A percentile compares a stretch with the other conserved stretches of the same genome.
These are phyloP conservation scores for Dendrostoma leiphaemia DNA, from an alignment of 2,329 filamentous ascomycete species.

Conservation along the genomic window DNA sequence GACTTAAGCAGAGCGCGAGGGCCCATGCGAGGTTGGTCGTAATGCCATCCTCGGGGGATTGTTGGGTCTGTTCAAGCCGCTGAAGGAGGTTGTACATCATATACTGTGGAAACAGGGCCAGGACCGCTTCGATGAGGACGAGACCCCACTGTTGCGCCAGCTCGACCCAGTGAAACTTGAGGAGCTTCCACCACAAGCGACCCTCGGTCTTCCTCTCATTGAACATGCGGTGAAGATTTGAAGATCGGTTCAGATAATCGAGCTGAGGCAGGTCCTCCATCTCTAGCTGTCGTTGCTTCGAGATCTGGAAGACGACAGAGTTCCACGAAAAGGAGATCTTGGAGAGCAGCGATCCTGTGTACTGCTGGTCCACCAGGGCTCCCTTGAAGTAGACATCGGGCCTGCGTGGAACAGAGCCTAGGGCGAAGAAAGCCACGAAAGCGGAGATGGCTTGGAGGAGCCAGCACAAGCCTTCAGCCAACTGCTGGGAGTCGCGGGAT, in stretches of 20 bases:
- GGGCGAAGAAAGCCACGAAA: slow-evolving; percentile 23
- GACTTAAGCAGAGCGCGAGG: slow-evolving; percentile 27
- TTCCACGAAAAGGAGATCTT: slow-evolving; percentile 33
- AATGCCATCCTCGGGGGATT: slow-evolving; percentile 15
- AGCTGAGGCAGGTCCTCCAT: slow-evolving; percentile 31
- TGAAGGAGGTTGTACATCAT: slow-evolving; percentile 35
- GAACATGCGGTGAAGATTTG: slow-evolving; percentile 24
- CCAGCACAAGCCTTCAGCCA: slow-evolving; percentile 24
- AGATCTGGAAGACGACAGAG: slow-evolving; percentile 27
- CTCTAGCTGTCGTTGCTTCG: slow-evolving; percentile 29
- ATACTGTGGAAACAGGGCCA: slow-evolving; percentile 33
- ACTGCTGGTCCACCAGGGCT: slow-evolving; percentile 33
- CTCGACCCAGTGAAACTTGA: slow-evolving; percentile 26
- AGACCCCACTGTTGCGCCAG: slow-evolving; percentile 31
- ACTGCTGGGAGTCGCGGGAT: neutral
- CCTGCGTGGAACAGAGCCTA: slow-evolving; percentile 30
- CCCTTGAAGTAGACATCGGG: slow-evolving; percentile 31
- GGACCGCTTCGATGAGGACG: slow-evolving; percentile 28
- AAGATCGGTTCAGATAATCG: slow-evolving; percentile 28
- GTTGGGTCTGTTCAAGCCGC: slow-evolving; percentile 26
- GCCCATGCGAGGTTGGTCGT: slow-evolving; percentile 31
- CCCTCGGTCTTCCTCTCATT: slow-evolving; percentile 20
- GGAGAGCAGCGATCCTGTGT: slow-evolving; percentile 29
- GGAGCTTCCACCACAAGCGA: slow-evolving; percentile 32
- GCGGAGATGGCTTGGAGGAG: slow-evolving; percentile 25